Evolutionary conservation across 2,329 filamentous ascomycete genomes (phyloP).

Genomic region (Cytospora schulzeri): DNA sequence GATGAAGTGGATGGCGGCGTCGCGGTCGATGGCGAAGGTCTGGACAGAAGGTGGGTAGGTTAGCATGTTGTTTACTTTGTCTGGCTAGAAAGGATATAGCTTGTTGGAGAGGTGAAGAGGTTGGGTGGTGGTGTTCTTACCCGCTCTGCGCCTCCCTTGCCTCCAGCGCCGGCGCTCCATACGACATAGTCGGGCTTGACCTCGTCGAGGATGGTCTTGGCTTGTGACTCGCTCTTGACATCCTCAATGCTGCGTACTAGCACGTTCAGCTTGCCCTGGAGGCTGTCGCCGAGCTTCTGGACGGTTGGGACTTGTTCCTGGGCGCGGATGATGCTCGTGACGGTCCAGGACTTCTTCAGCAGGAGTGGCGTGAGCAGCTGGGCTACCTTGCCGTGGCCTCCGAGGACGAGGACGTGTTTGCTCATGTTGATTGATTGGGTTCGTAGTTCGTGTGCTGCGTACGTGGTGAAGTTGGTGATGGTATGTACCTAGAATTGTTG

Average conservation of each 20-base stretch:
- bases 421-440: constrained; percentile 29
- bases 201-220: constrained; percentile 61
- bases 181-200: constrained; percentile 67
- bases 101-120: not conserved
- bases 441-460: not conserved
- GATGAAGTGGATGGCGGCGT: constrained; percentile 66
- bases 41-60: constrained; percentile 32
- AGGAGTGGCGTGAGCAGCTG: constrained; percentile 76
- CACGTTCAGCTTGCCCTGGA: constrained; percentile 67
- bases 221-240: constrained; percentile 63
- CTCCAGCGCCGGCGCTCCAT: constrained; percentile 68
- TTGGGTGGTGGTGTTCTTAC: constrained; percentile 35
- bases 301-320: constrained; percentile 68
- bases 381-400: constrained; percentile 80
- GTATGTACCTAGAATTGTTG: not conserved
- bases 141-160: constrained; percentile 57
- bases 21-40: constrained; percentile 62
- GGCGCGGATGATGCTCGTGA: constrained; percentile 77
- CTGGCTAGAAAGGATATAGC: not conserved
- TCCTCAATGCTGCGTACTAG: constrained; percentile 73
- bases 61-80: not conserved
- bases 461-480: not conserved
- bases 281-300: constrained; percentile 54
- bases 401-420: constrained; percentile 69
- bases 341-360: constrained; percentile 71